Base-by-base conservation (phyloP, 371 early-diverging fungal genomes). In the Circinella umbellata region DNA sequence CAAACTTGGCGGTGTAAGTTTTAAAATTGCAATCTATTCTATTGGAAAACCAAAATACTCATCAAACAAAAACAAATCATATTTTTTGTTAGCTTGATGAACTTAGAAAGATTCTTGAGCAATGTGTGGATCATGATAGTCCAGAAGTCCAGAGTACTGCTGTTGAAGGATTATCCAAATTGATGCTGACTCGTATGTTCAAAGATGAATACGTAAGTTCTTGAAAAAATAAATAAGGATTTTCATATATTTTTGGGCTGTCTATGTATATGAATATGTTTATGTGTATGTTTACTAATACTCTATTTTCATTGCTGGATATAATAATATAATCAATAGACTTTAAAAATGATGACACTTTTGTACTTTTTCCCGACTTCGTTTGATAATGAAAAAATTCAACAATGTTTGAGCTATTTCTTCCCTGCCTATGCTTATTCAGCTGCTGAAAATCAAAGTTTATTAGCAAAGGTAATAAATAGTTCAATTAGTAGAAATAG, bases 351-450 rank as follows among this genome's bases (percentile, higher is more conserved):
- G 62, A 74, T 96, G 78, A 79, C 93, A 4, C 72, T 92, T 0
- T 80, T 94, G 11, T 96, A 95, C 76, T 96, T 92, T 76, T 90
- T 93, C 74, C 92, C 93, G 6, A 72, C 77, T 1, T 90, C 91
- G 8, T 74, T 74, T 15, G 71, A 70, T 34, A 94, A 92, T 71
- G 76, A 86, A 61, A 88, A 86, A 37, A 78, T 94, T 55, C 85
- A 93, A 3, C 96, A 95, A 75, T 94, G 94, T 66, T 79, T 96
- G 20, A 87, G 87, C 35, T 95, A 95, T 75, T 96, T 96, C 70
- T 89, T 96, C 72, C 94, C 93, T 5, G 94, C 91, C 8, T 94
- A 87, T 65, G 88, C 92, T 71, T 90, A 91, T 68, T 91, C 93
- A 20, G 81, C 89, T 1, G 73, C 76, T 46, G 88, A 87, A 3